Base-by-base conservation (phyloP, 2,329 filamentous ascomycete species). In the Kalmusia sp. region DNA sequence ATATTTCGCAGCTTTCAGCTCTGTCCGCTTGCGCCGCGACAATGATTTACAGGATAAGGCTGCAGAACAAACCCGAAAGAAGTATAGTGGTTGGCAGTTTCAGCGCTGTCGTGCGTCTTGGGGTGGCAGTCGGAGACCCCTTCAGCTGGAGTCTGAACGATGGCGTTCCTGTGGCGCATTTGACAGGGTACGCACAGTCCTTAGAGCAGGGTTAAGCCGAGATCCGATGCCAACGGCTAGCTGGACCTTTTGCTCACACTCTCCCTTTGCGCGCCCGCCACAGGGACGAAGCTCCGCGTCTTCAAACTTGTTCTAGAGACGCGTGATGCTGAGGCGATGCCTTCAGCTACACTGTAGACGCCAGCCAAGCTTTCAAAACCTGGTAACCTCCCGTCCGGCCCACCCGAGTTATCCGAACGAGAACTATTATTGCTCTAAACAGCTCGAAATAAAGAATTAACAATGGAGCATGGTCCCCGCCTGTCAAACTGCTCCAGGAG, bases 1-100 rank as follows among this genome's bases (percentile, higher is more conserved):
- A 55, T 44, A 44, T 50, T 60, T 66, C 62, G 63, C 64, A 59
- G 57, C 57, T 59, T 65, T 73, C 71, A 73, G 71, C 71, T 73
- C 63, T 47, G 55, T 62, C 55, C 58, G 52, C 33, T 62, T 52
- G 55, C 68, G 69, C 69, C 68, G 61, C 56, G 21, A 63, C 57
- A 59, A 63, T 64, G 64, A 55, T 61, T 67, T 64, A 62, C 63
- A 68, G 65, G 55, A 63, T 62, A 64, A 66, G 66, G 60, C 56
- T 70, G 62, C 67, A 62, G 55, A 63, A 62, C 59, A 64, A 62
- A 60, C 57, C 68, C 52, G 39, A 41, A 55, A 48, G 7, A 15
- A 63, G 62, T 47, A 56, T 54, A 49, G 60, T 49, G 38, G 19
- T 38, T 24, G 47, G 51, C 40, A 28, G 31, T 38, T 55, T 61